A percentile compares a stretch with the other conserved stretches of the same genome.
Evolutionary conservation across 768 basidiomycete genomes (phyloP).

Genomic region (Pleurotus tuoliensis): DNA sequence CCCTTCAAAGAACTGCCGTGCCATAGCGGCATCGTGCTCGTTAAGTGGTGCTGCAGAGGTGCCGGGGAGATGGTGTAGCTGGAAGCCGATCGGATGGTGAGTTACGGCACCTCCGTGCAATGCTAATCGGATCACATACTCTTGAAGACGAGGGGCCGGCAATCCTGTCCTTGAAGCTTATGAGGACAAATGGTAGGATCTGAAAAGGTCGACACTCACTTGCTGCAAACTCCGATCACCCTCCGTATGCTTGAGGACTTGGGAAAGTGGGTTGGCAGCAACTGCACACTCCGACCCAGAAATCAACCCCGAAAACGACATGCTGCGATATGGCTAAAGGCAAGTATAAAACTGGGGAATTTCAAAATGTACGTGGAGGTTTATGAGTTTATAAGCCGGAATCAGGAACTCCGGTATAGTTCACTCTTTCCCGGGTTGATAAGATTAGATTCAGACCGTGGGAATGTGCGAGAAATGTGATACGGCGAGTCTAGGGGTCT

Average conservation of each 20-base stretch:
- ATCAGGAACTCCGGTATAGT: neutral
- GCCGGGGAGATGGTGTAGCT: slow-evolving; percentile 78
- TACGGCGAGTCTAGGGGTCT: neutral
- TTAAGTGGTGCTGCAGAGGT: slow-evolving; percentile 44
- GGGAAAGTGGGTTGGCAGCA: slow-evolving; percentile 79
- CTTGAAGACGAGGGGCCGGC: slow-evolving; percentile 69
- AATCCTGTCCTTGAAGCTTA: slow-evolving; percentile 57
- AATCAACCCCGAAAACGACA: slow-evolving; percentile 77
- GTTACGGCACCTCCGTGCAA: neutral
- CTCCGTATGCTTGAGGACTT: slow-evolving; percentile 87
- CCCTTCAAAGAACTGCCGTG: slow-evolving; percentile 74
- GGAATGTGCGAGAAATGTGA: neutral
- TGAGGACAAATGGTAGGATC: slow-evolving; percentile 6
- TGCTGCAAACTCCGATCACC: slow-evolving; percentile 79
- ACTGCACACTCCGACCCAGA: slow-evolving; percentile 90
- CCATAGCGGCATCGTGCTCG: slow-evolving; percentile 69
- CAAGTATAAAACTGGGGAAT: neutral
- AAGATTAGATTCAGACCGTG: neutral
- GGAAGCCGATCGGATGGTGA: slow-evolving; percentile 4
- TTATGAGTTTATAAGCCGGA: slow-evolving; percentile 5
- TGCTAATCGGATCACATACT: slow-evolving; percentile 32
- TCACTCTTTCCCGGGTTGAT: neutral
- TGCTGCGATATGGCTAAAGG: slow-evolving; percentile 21
- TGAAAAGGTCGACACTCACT: slow-evolving; percentile 33
- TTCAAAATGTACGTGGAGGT: neutral